Base-by-base conservation (phyloP, 1,284 basidiomycete species). In the Apiotrichum laibachii region DNA sequence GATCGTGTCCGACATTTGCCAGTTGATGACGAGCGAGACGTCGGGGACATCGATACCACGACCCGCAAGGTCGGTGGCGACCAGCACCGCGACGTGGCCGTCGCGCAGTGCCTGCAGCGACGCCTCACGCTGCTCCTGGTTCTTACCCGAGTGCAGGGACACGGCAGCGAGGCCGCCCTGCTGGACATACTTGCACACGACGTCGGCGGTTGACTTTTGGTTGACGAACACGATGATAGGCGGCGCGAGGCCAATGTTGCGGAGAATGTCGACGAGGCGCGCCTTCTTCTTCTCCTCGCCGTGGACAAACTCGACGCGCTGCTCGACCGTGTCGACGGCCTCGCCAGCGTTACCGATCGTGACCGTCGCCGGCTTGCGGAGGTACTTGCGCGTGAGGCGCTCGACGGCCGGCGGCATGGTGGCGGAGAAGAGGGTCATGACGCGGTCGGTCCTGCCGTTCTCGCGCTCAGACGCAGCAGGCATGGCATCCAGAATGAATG, bases 151-250 rank as follows among this genome's bases (percentile, higher is more conserved):
- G 76, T 99, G 96, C 65, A 99, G 76, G 0, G 92, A 94, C 11
- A 91, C 86, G 0, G 89, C 87, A 62, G 82, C 88, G 75, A 91
- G 86, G 45, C 90, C 90, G 42, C 87, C 88, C 56, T 91, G 88
- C 54, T 87, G 85, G 10, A 99, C 81, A 71, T 96, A 93, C 75
- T 91, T 91, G 43, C 91, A 88, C 22, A 99, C 89, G 85, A 91
- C 88, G 72, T 99, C 95, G 48, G 94, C 95, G 8, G 91, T 94
- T 82, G 95, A 95, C 83, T 98, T 99, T 79, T 98, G 94, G 79
- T 98, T 99, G 81, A 97, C 93, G 79, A 99, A 99, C 15, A 95
- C 90, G 66, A 99, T 99, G 71, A 99, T 98, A 1, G 96, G 96
- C 31, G 95, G 86, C 31, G 86, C 79, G 77, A 88, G 91, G 56